A percentile compares a stretch with the other conserved stretches of the same genome.
phyloP scores from a whole-genome alignment of 2,329 filamentous ascomycete species.

The Colletotrichum spinosum region DNA sequence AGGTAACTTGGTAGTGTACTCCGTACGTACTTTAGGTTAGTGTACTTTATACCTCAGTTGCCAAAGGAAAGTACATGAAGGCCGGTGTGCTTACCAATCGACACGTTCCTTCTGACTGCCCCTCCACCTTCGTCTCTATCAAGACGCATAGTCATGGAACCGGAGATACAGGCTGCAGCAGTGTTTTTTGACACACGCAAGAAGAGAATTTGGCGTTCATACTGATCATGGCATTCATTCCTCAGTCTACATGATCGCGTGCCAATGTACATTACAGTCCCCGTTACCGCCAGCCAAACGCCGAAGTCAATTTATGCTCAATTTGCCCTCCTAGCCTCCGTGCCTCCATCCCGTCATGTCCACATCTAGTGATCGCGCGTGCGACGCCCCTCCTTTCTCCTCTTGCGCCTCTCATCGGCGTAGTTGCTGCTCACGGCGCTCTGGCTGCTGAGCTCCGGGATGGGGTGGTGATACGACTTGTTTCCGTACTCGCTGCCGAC shows the following conservation, averaged over 20 bases:
- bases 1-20: too few relatives aligned
- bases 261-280: slow-evolving; percentile 25
- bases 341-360: not conserved
- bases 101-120: too few relatives aligned
- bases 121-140: too few relatives aligned
- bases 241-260: slow-evolving; percentile 34
- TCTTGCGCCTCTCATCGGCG: slow-evolving; percentile 57
- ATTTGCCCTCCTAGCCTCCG: not conserved
- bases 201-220: too few relatives aligned
- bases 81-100: too few relatives aligned
- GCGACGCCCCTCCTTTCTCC: slow-evolving; percentile 47
- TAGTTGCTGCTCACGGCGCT: slow-evolving; percentile 51
- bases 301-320: slow-evolving; percentile 22
- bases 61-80: too few relatives aligned
- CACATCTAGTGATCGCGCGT: slow-evolving; percentile 36
- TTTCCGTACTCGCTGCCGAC: slow-evolving; percentile 63
- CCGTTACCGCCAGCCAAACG: slow-evolving; percentile 23
- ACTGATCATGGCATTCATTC: not conserved
- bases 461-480: slow-evolving; percentile 67
- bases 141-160: too few relatives aligned
- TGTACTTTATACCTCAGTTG: too few relatives aligned
- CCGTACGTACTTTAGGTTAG: too few relatives aligned
- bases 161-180: too few relatives aligned
- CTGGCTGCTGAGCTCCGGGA: slow-evolving; percentile 60
- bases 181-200: too few relatives aligned